Evolutionary conservation across 805 yeast species (phyloP).

Genomic region (Sugiyamaella qingdaonensis): DNA sequence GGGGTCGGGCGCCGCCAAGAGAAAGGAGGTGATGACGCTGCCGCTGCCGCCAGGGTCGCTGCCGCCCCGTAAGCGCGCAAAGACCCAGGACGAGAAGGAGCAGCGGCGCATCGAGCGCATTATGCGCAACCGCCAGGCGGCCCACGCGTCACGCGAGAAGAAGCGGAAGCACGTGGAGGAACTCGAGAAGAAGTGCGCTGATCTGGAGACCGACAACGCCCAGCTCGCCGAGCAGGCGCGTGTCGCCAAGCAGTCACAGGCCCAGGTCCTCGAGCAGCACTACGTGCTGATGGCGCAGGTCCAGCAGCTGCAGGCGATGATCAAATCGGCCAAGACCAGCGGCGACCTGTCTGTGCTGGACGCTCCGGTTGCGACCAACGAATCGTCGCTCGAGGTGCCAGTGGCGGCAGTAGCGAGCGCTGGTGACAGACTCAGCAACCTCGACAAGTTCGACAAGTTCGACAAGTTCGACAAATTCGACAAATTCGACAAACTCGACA

Average conservation of each 20-base stretch:
- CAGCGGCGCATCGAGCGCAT: slow-evolving; percentile 93
- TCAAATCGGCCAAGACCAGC: slow-evolving; percentile 20
- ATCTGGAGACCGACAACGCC: slow-evolving; percentile 27
- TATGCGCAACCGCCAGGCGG: slow-evolving; percentile 90
- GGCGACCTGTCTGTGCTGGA: slow-evolving; percentile 23
- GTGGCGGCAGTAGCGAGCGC: too few species aligned
- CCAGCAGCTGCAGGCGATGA: slow-evolving; percentile 17
- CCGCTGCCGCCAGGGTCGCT: slow-evolving; percentile 45
- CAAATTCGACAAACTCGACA: too few species aligned
- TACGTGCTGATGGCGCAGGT: slow-evolving; percentile 19
- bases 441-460: too few species aligned
- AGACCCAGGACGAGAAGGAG: slow-evolving; percentile 94
- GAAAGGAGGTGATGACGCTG: slow-evolving; percentile 30
- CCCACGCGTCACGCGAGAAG: slow-evolving; percentile 96
- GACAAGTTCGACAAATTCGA: too few species aligned
- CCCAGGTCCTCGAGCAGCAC: slow-evolving; percentile 21
- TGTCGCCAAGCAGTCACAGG: slow-evolving; percentile 16
- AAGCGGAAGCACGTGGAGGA: slow-evolving; percentile 88
- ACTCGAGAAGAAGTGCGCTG: slow-evolving; percentile 54
- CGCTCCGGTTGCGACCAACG: background rate
- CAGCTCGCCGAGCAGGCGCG: slow-evolving; percentile 22
- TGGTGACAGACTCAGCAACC: too few species aligned
- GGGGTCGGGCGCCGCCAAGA: slow-evolving; percentile 23
- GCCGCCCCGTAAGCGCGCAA: slow-evolving; percentile 95
- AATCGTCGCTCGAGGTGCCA: too few species aligned